Conservation (phyloP, 352 stramenopile genomes). For the Phytophthora sp. region DNA sequence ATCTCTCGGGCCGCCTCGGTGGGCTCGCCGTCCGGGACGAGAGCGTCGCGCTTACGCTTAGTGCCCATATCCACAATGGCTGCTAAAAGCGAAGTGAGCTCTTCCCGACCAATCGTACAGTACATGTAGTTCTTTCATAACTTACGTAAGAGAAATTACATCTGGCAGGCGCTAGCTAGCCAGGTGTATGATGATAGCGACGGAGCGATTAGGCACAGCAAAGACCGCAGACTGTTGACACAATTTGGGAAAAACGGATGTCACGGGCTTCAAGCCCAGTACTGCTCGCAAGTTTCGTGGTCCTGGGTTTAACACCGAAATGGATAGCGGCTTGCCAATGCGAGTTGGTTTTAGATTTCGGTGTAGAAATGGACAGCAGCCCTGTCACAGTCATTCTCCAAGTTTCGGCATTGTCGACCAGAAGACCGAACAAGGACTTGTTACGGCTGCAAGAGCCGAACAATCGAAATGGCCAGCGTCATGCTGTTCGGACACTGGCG, state of each 20-base stretch:
- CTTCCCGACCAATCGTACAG: slow-evolving; percentile 18
- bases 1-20: slow-evolving; percentile 21
- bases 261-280: no score
- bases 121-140: no score
- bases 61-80: slow-evolving; percentile 21
- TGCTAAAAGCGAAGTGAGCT: slow-evolving; percentile 9
- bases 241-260: no score
- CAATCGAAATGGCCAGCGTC: no score
- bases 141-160: slow-evolving; percentile 19
- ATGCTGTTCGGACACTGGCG: neutral
- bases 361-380: no score
- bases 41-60: slow-evolving; percentile 30
- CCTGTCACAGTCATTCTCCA: no score
- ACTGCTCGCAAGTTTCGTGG: no score
- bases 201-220: neutral
- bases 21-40: slow-evolving; percentile 12
- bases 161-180: neutral
- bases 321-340: no score
- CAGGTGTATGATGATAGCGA: slow-evolving; percentile 5
- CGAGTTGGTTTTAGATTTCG: no score
- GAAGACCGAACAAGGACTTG: neutral
- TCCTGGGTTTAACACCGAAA: no score
- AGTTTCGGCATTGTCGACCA: no score
- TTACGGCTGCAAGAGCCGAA: neutral
- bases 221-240: no score